A percentile compares a stretch with the other conserved stretches of the same genome.
Evolutionary conservation across 495 filamentous ascomycete species (phyloP).

Genomic region (Rhizodiscina lignyota): DNA sequence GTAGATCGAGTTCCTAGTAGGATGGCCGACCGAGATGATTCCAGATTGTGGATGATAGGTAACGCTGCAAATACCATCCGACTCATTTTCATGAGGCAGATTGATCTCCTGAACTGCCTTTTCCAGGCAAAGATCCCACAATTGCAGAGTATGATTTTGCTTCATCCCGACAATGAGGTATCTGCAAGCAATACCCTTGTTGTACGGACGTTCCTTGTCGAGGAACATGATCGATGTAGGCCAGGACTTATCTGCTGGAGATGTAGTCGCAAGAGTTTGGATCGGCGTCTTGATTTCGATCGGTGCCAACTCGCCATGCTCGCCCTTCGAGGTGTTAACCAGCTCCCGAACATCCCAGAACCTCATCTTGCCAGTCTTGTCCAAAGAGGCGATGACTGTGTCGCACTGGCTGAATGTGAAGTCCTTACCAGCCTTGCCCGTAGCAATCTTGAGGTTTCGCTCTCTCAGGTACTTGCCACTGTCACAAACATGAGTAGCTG

Average conservation of each 20-base stretch:
- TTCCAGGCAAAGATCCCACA: slow-evolving; percentile 92
- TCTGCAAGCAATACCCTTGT: slow-evolving; percentile 67
- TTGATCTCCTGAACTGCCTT: slow-evolving; percentile 95
- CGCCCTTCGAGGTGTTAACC: neutral
- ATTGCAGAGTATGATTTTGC: slow-evolving; percentile 95
- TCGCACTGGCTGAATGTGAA: slow-evolving; percentile 97
- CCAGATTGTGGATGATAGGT: slow-evolving; percentile 78
- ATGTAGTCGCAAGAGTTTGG: slow-evolving; percentile 60
- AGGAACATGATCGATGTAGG: slow-evolving; percentile 90
- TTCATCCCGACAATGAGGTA: slow-evolving; percentile 97
- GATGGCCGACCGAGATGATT: slow-evolving; percentile 88
- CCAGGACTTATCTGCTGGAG: slow-evolving; percentile 73
- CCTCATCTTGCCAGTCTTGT: slow-evolving; percentile 85
- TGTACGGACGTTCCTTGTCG: slow-evolving; percentile 83
- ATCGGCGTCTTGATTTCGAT: slow-evolving; percentile 62
- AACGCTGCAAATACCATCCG: slow-evolving; percentile 91
- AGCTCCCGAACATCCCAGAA: slow-evolving; percentile 91
- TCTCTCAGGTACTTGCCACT: slow-evolving; percentile 73
- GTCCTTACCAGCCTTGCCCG: slow-evolving; percentile 95
- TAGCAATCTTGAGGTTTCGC: slow-evolving; percentile 77
- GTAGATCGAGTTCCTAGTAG: slow-evolving; percentile 92
- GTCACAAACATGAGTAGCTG: slow-evolving; percentile 52
- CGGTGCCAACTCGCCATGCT: slow-evolving; percentile 28
- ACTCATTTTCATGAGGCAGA: slow-evolving; percentile 90
- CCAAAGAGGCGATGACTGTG: slow-evolving; percentile 79